Evolutionary conservation across 164 flowering plant species (phyloP).

Genomic region (Cinnamomum micranthum): DNA sequence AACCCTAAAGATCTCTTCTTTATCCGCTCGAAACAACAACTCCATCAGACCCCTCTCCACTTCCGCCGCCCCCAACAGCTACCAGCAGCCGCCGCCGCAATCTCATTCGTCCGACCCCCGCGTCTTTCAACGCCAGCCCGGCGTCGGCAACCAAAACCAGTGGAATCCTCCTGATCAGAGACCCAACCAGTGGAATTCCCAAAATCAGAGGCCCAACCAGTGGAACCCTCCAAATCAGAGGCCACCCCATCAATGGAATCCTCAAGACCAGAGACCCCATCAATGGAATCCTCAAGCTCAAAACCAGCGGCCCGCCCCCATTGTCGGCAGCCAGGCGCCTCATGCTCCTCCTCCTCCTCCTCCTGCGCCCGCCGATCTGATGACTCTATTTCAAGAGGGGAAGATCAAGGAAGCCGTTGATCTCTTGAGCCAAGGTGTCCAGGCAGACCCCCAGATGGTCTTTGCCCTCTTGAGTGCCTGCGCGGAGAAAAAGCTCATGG

Average conservation of each 20-base stretch:
- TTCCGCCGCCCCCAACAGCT: conserved; percentile 31
- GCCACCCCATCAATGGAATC: conserved; percentile 1
- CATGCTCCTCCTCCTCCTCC: conserved; percentile 11
- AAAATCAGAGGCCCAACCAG: conserved; percentile 3
- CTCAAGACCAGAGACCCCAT: conserved; percentile 6
- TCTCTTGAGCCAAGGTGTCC: conserved; percentile 51
- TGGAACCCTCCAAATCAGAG: conserved; percentile 15
- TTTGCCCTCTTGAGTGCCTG: conserved; percentile 38
- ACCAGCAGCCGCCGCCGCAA: conserved; percentile 14
- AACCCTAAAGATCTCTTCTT: conserved; percentile 3
- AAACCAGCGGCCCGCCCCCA: conserved; percentile 11
- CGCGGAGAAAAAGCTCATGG: conserved; percentile 38
- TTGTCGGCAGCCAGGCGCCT: conserved; percentile 9
- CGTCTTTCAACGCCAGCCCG: conserved; percentile 9
- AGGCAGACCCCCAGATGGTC: conserved; percentile 46
- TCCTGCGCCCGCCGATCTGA: conserved; percentile 34
- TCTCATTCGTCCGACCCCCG: conserved; percentile 17
- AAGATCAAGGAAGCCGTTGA: conserved; percentile 68
- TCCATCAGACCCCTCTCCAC: conserved; percentile 31
- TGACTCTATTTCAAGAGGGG: conserved; percentile 43
- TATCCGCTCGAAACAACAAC: conserved; percentile 7
- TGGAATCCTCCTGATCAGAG: conserved; percentile 16
- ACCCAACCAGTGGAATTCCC: conserved; percentile 12
- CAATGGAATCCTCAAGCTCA: conserved; percentile 9
- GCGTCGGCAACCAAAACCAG: conserved; percentile 10